These are phyloP conservation scores for Dendrocalamus latiflorus DNA, from an alignment of 202 grass and related monocot species.

Conservation along the genomic window DNA sequence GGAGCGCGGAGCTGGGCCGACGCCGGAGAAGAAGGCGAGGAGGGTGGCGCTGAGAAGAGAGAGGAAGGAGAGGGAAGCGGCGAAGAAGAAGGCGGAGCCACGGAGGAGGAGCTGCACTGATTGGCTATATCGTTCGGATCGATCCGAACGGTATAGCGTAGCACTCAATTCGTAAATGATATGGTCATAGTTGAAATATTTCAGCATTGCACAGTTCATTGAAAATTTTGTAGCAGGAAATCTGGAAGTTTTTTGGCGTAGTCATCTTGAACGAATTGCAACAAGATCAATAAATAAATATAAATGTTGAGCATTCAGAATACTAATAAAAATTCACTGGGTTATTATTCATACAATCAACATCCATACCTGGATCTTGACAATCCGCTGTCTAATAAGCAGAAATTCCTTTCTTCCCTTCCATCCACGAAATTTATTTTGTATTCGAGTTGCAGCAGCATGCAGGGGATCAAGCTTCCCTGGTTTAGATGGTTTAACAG, in stretches of 20 bases:
- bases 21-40: too few relatives aligned
- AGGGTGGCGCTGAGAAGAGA: too few relatives aligned
- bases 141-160: too few relatives aligned
- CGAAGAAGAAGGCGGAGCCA: too few relatives aligned
- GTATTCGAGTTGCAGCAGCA: constrained; percentile 86
- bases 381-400: constrained; percentile 70
- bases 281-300: not conserved
- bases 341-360: constrained; percentile 11
- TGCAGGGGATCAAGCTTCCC: constrained; percentile 61
- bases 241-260: not conserved
- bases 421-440: constrained; percentile 90
- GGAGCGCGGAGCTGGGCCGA: too few relatives aligned
- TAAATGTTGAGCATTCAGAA: not conserved
- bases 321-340: not conserved
- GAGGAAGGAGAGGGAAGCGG: too few relatives aligned
- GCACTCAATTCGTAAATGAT: not conserved
- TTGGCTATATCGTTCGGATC: too few relatives aligned
- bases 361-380: constrained; percentile 85
- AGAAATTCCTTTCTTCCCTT: constrained; percentile 95
- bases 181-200: not conserved
- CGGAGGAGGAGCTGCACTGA: too few relatives aligned
- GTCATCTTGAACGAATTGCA: not conserved
- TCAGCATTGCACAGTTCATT: not conserved
- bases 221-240: not conserved
- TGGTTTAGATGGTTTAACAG: constrained; percentile 68